These are phyloP conservation scores for Epithele typhae DNA, from an alignment of 768 basidiomycete species.

Conservation along the genomic window DNA sequence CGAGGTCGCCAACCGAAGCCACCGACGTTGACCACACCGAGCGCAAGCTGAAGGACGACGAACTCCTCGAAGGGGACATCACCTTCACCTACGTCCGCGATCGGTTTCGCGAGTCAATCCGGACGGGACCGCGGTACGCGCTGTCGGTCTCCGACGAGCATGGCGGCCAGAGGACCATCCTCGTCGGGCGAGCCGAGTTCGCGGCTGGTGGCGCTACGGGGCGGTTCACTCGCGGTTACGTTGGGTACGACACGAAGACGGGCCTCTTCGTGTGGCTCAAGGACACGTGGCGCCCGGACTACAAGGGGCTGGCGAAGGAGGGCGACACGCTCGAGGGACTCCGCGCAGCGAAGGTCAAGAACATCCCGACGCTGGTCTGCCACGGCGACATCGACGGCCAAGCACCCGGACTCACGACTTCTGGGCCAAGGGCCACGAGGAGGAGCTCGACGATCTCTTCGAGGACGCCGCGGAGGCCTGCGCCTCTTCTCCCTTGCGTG, in stretches of 20 bases:
- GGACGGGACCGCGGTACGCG: conserved; percentile 1
- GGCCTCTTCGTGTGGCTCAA: conserved; percentile 4
- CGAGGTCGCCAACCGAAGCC: background rate
- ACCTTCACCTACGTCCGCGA: conserved; percentile 4
- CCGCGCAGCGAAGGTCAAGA: background rate
- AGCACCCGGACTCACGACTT: no score
- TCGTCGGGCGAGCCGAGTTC: background rate
- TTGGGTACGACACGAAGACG: background rate
- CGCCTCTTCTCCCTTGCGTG: no score
- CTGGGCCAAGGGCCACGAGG: no score
- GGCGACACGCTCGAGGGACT: background rate
- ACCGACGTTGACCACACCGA: background rate
- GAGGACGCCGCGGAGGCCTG: no score
- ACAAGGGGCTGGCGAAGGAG: background rate
- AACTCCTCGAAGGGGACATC: background rate
- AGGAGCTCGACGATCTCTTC: no score
- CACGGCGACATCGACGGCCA: background rate
- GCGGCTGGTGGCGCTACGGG: background rate
- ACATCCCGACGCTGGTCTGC: conserved; percentile 5
- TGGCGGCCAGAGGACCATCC: background rate
- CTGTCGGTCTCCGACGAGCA: background rate
- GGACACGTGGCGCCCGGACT: conserved; percentile 5
- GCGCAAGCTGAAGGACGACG: background rate
- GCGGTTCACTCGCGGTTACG: conserved; percentile 4
- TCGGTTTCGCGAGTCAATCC: background rate